Evolutionary conservation across 1,139 yeast genomes (phyloP).

Genomic region (Blastobotrys petasosporus): DNA sequence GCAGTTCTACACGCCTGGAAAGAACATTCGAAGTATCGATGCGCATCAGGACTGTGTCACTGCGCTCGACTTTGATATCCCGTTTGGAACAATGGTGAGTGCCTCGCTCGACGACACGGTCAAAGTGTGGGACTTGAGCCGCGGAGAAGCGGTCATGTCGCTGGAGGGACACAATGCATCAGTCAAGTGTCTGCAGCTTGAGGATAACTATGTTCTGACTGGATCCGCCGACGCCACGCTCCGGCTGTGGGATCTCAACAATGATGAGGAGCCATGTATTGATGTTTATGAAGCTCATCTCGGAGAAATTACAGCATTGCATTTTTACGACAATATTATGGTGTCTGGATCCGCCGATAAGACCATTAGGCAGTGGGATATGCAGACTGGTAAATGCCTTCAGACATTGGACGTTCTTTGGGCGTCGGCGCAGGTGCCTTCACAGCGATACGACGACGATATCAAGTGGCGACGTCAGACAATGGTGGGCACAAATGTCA

Average conservation of each 20-base stretch:
- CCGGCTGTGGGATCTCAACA: conserved; percentile 51
- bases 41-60: conserved; percentile 51
- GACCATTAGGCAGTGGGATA: conserved; percentile 58
- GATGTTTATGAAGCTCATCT: conserved; percentile 56
- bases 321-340: conserved; percentile 44
- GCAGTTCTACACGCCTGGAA: conserved; percentile 55
- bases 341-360: conserved; percentile 56
- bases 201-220: conserved; percentile 47
- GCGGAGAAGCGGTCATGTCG: conserved; percentile 36
- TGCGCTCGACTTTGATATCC: conserved; percentile 58
- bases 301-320: conserved; percentile 57
- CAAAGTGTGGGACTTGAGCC: conserved; percentile 74
- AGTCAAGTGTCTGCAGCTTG: conserved; percentile 54
- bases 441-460: conserved; percentile 10
- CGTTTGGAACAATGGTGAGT: conserved; percentile 68
- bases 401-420: conserved; percentile 58
- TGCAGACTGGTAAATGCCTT: conserved; percentile 49
- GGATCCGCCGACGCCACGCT: conserved; percentile 61
- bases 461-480: conserved; percentile 21
- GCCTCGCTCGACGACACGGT: conserved; percentile 79
- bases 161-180: conserved; percentile 41
- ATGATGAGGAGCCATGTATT: conserved; percentile 33
- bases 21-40: conserved; percentile 44
- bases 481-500: conserved; percentile 8
- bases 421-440: conserved; percentile 40